A percentile compares a stretch with the other conserved stretches of the same genome.
phyloP scores from a whole-genome alignment of 2,329 filamentous ascomycete genomes.

The Diaporthe eres region DNA sequence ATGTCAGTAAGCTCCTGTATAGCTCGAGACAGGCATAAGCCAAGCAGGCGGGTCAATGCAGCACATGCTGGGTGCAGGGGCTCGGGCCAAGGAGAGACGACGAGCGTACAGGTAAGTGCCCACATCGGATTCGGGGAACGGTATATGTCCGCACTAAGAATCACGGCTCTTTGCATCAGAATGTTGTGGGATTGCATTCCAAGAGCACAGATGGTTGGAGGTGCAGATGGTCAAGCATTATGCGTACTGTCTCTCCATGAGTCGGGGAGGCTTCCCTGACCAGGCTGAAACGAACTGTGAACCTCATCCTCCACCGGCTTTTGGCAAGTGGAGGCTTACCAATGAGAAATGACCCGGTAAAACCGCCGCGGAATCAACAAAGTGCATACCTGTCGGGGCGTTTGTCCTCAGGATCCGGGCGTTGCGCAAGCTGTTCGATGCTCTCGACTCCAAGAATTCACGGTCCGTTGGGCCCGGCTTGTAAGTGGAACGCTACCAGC shows the following conservation, averaged over 20 bases:
- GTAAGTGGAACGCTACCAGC: background rate
- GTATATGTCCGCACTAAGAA: constrained; percentile 12
- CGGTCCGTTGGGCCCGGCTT: background rate
- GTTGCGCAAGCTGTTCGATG: background rate
- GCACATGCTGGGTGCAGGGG: background rate
- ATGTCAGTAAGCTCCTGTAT: constrained; percentile 21
- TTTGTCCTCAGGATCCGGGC: background rate
- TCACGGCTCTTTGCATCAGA: constrained; percentile 5
- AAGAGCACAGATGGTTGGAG: constrained; percentile 13
- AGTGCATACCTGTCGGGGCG: background rate
- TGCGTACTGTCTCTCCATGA: constrained; percentile 14
- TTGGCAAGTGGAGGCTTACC: constrained; percentile 28
- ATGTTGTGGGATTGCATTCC: constrained; percentile 11
- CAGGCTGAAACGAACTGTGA: constrained; percentile 17
- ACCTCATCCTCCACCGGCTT: constrained; percentile 20
- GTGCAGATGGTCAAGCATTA: constrained; percentile 8
- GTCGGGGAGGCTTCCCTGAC: constrained; percentile 26
- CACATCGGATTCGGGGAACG: constrained; percentile 28
- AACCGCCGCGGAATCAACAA: background rate
- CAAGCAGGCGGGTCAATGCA: constrained; percentile 26
- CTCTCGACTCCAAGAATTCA: background rate
- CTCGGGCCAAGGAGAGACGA: constrained; percentile 2
- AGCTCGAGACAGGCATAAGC: constrained; percentile 27
- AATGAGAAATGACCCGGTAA: constrained; percentile 2
- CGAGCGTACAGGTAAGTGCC: constrained; percentile 10